A percentile compares a stretch with the other conserved stretches of the same genome.
Evolutionary conservation across 1,284 basidiomycete species (phyloP).

Genomic region (Ustilago loliicola): DNA sequence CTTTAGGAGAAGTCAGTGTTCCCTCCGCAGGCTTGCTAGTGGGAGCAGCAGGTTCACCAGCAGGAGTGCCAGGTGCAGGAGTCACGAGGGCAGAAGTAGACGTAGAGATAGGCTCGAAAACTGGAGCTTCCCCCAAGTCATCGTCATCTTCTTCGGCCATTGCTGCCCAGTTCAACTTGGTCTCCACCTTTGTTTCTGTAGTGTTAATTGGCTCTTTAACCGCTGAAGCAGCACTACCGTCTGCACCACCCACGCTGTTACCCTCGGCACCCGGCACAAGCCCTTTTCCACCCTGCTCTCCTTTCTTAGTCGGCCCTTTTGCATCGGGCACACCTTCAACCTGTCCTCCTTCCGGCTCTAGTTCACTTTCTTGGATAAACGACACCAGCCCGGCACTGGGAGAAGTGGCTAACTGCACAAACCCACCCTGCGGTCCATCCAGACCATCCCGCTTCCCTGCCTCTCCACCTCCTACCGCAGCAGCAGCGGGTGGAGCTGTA

Average conservation of each 20-base stretch:
- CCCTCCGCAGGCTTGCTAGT: not conserved
- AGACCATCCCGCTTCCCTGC: slow-evolving; percentile 21
- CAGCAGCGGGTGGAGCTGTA: slow-evolving; percentile 41
- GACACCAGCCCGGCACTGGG: slow-evolving; percentile 30
- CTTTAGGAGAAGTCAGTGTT: slow-evolving; percentile 23
- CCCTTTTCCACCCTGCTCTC: slow-evolving; percentile 30
- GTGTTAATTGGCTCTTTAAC: slow-evolving; percentile 42
- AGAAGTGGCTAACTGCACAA: slow-evolving; percentile 4
- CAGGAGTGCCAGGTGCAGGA: slow-evolving; percentile 29
- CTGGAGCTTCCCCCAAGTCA: slow-evolving; percentile 47
- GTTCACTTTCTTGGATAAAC: slow-evolving; percentile 51
- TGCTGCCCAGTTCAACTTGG: slow-evolving; percentile 54
- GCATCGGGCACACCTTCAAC: slow-evolving; percentile 22
- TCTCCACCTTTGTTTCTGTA: slow-evolving; percentile 16
- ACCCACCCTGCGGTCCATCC: slow-evolving; percentile 6
- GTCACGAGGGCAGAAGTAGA: slow-evolving; percentile 42
- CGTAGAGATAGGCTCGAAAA: slow-evolving; percentile 39
- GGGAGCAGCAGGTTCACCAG: slow-evolving; percentile 9
- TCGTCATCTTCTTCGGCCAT: slow-evolving; percentile 52
- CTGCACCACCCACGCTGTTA: slow-evolving; percentile 12
- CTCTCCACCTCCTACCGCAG: not conserved
- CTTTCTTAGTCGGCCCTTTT: slow-evolving; percentile 18
- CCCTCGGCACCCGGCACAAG: slow-evolving; percentile 17
- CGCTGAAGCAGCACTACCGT: slow-evolving; percentile 31
- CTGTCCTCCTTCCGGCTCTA: slow-evolving; percentile 43